Base-by-base conservation (phyloP, 2,329 filamentous ascomycete genomes). In the Claviceps sp. region DNA sequence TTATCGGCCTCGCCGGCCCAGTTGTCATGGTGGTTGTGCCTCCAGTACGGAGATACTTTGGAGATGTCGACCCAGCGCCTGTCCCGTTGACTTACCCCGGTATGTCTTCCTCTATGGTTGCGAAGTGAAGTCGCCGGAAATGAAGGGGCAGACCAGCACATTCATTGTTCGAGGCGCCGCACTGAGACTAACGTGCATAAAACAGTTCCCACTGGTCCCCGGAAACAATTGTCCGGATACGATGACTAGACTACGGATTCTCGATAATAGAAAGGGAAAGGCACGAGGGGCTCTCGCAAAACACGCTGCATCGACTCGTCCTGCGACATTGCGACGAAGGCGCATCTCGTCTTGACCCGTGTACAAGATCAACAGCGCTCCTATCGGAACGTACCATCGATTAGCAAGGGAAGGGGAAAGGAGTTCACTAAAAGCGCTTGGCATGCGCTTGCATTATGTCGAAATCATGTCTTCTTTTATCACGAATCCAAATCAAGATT, bases 21-120 rank as follows among this genome's bases (percentile, higher is more conserved):
- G 68, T 86, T 53, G 72, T 80, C 53, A 73, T 95, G 57, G 68
- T 85, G 54, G 74, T 78, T 52, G 84, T 88, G 1, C 89, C 90
- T 44, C 85, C 88, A 47, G 73, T 94, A 60, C 76, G 90, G 67
- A 71, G 74, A 56, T 75, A 73, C 57, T 69, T 95, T 53, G 90
- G 90, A 60, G 89, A 95, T 66, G 72, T 82, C 60, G 78, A 82
- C 61, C 78, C 85, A 57, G 73, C 80, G 57, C 79, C 75, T 53
- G 82, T 97, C 58, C 93, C 93, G 37, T 72, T 90, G 68, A 94
- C 89, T 66, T 98, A 97, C 75, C 93, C 93, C 55, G 80, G 91
- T 97, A 80, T 68, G 88, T 34, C 17, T 48, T 3, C 2, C n/a
- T 8, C 22, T n/a, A 40, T 14, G 17, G 22, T 41, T 10, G 3